These are phyloP conservation scores for Sanghuangporus weigelae DNA, from an alignment of 1,284 basidiomycete genomes.

Conservation along the genomic window DNA sequence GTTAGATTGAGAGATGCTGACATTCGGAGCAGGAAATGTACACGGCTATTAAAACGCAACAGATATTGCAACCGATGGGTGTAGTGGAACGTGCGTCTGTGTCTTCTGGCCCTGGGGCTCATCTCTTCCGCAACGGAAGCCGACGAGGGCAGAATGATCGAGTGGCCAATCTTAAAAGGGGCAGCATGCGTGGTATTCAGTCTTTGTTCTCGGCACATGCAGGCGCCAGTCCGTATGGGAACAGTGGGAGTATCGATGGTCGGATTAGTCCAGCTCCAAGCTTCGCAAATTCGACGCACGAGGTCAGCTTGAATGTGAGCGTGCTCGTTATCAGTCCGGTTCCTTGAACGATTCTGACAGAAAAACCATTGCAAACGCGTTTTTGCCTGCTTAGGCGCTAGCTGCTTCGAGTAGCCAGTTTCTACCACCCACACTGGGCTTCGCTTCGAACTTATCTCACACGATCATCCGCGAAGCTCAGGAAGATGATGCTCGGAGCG, in stretches of 20 bases:
- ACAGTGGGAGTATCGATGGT: slow-evolving; percentile 77
- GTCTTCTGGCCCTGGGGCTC: slow-evolving; percentile 46
- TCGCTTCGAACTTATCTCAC: slow-evolving; percentile 92
- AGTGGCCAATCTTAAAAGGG: slow-evolving; percentile 76
- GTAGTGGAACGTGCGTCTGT: slow-evolving; percentile 42
- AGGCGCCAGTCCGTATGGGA: slow-evolving; percentile 68
- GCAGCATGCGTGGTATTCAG: slow-evolving; percentile 83
- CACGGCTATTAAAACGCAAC: slow-evolving; percentile 82
- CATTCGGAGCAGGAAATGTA: slow-evolving; percentile 79
- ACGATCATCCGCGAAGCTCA: slow-evolving; percentile 93
- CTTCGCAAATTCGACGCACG: slow-evolving; percentile 79
- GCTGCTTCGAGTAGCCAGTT: slow-evolving; percentile 40
- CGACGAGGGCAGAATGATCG: slow-evolving; percentile 62
- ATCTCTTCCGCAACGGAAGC: slow-evolving; percentile 60
- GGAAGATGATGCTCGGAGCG: slow-evolving; percentile 82
- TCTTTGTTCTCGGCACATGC: slow-evolving; percentile 62
- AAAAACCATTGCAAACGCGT: not conserved
- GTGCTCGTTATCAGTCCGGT: slow-evolving; percentile 21
- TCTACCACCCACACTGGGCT: slow-evolving; percentile 81
- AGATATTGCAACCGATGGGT: slow-evolving; percentile 78
- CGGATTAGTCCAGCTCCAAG: slow-evolving; percentile 86
- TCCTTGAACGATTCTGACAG: not conserved
- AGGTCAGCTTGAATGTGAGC: slow-evolving; percentile 40
- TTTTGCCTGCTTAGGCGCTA: slow-evolving; percentile 27
- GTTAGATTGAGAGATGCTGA: not conserved